Evolutionary conservation across 805 yeast species (phyloP).

Genomic region (Ogataea wickerhamii): DNA sequence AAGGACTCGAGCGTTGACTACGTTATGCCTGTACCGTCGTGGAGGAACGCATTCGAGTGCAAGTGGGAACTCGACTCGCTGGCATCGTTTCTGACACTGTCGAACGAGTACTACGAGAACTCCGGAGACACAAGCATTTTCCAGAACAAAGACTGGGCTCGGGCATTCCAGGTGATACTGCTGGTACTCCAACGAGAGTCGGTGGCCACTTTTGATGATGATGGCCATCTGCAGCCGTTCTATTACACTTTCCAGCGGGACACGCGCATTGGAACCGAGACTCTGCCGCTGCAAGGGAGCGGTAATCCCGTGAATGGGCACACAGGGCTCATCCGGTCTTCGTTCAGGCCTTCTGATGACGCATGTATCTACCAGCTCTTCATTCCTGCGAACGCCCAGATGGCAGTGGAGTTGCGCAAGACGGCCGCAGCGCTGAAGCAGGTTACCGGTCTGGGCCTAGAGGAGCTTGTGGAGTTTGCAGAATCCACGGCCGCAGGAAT

Average conservation of each 20-base stretch:
- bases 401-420: slow-evolving; percentile 57
- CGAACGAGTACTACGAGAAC: slow-evolving; percentile 63
- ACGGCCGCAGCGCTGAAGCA: slow-evolving; percentile 25
- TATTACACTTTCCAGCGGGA: slow-evolving; percentile 68
- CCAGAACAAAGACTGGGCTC: slow-evolving; percentile 49
- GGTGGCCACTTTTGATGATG: slow-evolving; percentile 52
- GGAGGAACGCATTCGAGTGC: slow-evolving; percentile 77
- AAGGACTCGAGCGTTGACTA: slow-evolving; percentile 55
- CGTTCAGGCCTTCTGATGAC: slow-evolving; percentile 87
- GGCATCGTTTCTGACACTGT: slow-evolving; percentile 73
- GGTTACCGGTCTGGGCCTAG: slow-evolving; percentile 7
- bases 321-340: slow-evolving; percentile 73
- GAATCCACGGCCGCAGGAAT: slow-evolving; percentile 32
- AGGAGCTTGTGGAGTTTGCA: slow-evolving; percentile 34
- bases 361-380: slow-evolving; percentile 77
- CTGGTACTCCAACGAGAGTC: slow-evolving; percentile 57
- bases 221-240: slow-evolving; percentile 46
- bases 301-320: slow-evolving; percentile 79
- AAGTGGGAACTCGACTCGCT: slow-evolving; percentile 85
- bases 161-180: slow-evolving; percentile 51
- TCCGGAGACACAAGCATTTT: slow-evolving; percentile 50
- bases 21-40: slow-evolving; percentile 68
- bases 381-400: slow-evolving; percentile 81
- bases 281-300: slow-evolving; percentile 70
- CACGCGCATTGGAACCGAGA: slow-evolving; percentile 76